Evolutionary conservation across 371 early-diverging fungal genomes (phyloP).

Genomic region (Dichotomocladium elegans): DNA sequence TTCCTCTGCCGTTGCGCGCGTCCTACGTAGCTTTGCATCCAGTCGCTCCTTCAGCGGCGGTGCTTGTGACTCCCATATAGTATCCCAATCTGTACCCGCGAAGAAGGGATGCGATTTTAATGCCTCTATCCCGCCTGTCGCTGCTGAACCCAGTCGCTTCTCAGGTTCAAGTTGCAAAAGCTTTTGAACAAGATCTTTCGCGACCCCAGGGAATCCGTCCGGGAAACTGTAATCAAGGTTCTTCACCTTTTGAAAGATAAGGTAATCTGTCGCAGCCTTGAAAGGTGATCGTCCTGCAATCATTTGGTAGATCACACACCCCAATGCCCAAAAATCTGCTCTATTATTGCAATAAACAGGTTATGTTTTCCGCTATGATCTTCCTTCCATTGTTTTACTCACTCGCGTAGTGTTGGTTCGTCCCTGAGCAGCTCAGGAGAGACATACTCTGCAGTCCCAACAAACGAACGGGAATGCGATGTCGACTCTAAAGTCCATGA

Average conservation of each 20-base stretch:
- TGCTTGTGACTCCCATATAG: constrained; percentile 42
- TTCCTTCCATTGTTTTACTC: constrained; percentile 5
- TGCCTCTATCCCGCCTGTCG: constrained; percentile 59
- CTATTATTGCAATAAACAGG: constrained; percentile 21
- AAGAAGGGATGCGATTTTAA: constrained; percentile 91
- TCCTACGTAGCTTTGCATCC: constrained; percentile 32
- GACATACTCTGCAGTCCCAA: constrained; percentile 96
- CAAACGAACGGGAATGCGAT: constrained; percentile 78
- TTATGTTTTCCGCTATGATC: not conserved
- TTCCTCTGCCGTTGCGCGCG: constrained; percentile 4
- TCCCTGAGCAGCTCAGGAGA: constrained; percentile 95
- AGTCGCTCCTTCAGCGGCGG: constrained; percentile 28
- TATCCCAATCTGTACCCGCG: constrained; percentile 78
- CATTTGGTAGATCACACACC: constrained; percentile 97
- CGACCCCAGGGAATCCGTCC: constrained; percentile 59
- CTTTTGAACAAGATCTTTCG: constrained; percentile 68
- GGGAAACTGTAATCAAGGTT: constrained; percentile 85
- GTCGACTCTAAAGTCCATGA: no score
- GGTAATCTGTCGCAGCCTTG: constrained; percentile 92
- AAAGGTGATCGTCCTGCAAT: constrained; percentile 93
- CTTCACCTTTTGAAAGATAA: constrained; percentile 93
- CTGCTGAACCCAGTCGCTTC: constrained; percentile 64
- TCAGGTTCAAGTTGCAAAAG: constrained; percentile 78
- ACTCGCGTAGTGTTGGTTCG: constrained; percentile 69
- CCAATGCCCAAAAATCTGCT: constrained; percentile 98